Conservation (phyloP, 2,329 filamentous ascomycete species). For the Aspergillus aculeatinus region DNA sequence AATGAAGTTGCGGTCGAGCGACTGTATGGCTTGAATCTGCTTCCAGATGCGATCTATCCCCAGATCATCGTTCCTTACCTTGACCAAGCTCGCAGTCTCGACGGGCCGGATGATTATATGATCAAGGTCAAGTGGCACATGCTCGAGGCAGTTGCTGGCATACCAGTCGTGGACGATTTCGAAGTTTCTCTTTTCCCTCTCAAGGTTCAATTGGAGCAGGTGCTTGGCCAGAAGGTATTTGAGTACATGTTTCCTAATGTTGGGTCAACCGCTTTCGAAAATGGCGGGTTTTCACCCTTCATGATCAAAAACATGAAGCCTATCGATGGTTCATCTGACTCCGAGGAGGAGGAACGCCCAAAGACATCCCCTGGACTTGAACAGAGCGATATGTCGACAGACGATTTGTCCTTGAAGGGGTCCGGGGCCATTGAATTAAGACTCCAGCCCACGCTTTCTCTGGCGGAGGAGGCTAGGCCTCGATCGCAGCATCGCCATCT, state of each 20-base stretch:
- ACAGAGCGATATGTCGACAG: slow-evolving; percentile 37
- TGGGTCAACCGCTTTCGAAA: slow-evolving; percentile 55
- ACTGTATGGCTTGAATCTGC: slow-evolving; percentile 82
- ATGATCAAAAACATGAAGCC: slow-evolving; percentile 55
- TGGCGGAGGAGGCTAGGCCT: slow-evolving; percentile 42
- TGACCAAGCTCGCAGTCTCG: slow-evolving; percentile 60
- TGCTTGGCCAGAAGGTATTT: slow-evolving; percentile 88
- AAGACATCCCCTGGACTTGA: slow-evolving; percentile 38
- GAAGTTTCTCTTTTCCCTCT: slow-evolving; percentile 91
- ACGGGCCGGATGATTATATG: slow-evolving; percentile 72
- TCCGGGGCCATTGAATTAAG: slow-evolving; percentile 77
- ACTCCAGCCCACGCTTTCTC: slow-evolving; percentile 74
- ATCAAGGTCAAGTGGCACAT: slow-evolving; percentile 95
- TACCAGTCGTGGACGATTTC: slow-evolving; percentile 95
- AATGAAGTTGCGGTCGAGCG: slow-evolving; percentile 87
- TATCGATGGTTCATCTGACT: slow-evolving; percentile 49
- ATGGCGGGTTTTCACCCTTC: slow-evolving; percentile 52
- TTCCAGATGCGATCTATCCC: slow-evolving; percentile 88
- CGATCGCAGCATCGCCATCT: slow-evolving; percentile 29
- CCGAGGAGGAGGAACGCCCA: slow-evolving; percentile 25
- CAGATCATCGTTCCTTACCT: slow-evolving; percentile 92
- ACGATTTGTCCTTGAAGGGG: slow-evolving; percentile 56
- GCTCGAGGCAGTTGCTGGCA: slow-evolving; percentile 96
- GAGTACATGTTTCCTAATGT: slow-evolving; percentile 96
- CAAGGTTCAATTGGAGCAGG: slow-evolving; percentile 88